Percentiles rank a stretch among this genome's conserved stretches.
Evolutionary conservation across 371 early-diverging fungal species (phyloP).

Genomic region (Mucor indicus): DNA sequence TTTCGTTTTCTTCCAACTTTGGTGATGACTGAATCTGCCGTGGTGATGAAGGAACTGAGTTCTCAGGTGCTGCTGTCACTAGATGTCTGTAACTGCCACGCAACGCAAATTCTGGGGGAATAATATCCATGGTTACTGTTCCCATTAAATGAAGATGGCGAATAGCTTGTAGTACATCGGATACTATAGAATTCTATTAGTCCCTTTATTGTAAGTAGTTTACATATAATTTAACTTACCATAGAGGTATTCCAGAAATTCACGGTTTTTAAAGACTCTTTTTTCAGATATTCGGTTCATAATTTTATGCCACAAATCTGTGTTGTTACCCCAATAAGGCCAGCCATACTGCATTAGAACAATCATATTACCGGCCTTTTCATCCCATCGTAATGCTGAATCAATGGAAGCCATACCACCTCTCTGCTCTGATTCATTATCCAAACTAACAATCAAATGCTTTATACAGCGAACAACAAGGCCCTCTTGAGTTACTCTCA

Average conservation of each 20-base stretch:
- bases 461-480: slow-evolving; percentile 47
- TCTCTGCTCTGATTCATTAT: slow-evolving; percentile 40
- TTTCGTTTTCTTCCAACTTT: slow-evolving; percentile 2
- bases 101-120: slow-evolving; percentile 47
- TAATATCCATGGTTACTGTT: slow-evolving; percentile 41
- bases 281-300: slow-evolving; percentile 39
- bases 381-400: slow-evolving; percentile 48
- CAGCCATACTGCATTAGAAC: slow-evolving; percentile 53
- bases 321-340: slow-evolving; percentile 48
- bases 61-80: slow-evolving; percentile 9
- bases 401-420: slow-evolving; percentile 49
- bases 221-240: slow-evolving; percentile 16
- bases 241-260: slow-evolving; percentile 45
- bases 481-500: slow-evolving; percentile 48
- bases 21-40: slow-evolving; percentile 2
- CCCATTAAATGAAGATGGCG: slow-evolving; percentile 37
- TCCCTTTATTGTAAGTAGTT: not conserved
- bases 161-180: slow-evolving; percentile 39
- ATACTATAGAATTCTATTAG: slow-evolving; percentile 15
- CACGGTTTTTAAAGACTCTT: slow-evolving; percentile 39
- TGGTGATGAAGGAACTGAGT: slow-evolving; percentile 13
- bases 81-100: slow-evolving; percentile 35
- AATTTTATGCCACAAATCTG: slow-evolving; percentile 41
- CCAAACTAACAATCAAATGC: slow-evolving; percentile 44
- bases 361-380: slow-evolving; percentile 47